phyloP scores from a whole-genome alignment of 1,284 basidiomycete genomes.

The Papiliotrema flavescens region DNA sequence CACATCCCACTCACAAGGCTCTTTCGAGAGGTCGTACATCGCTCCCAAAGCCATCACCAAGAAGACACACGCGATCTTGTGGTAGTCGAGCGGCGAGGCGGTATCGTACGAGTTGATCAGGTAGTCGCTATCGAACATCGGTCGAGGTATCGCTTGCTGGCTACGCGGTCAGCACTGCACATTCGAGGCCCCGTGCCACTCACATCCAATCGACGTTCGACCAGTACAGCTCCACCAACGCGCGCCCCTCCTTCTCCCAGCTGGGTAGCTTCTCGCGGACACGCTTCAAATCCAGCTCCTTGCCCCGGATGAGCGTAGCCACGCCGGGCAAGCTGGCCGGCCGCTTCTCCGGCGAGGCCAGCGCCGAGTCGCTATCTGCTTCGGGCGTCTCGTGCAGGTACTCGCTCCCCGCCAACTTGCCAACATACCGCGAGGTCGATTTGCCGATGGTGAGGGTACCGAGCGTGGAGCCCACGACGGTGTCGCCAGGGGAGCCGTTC shows the following conservation, averaged over 20 bases:
- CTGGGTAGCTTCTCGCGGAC: conserved; percentile 27
- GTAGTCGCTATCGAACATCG: conserved; percentile 44
- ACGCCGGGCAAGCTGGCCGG: too few relatives aligned
- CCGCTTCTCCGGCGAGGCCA: not conserved
- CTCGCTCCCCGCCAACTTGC: conserved; percentile 41
- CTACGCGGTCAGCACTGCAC: conserved; percentile 8
- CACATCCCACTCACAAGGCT: conserved; percentile 32
- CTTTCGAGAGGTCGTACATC: conserved; percentile 42
- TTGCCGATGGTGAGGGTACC: conserved; percentile 44
- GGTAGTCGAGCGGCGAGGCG: conserved; percentile 27
- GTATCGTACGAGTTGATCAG: conserved; percentile 36
- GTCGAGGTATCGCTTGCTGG: conserved; percentile 35
- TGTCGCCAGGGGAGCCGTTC: not conserved
- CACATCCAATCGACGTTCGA: conserved; percentile 49
- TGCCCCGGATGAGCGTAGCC: too few relatives aligned
- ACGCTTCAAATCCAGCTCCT: not conserved
- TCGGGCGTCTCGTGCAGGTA: conserved; percentile 22
- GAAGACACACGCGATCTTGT: conserved; percentile 47
- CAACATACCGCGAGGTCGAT: conserved; percentile 40
- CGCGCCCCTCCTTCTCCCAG: conserved; percentile 38
- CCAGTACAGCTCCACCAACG: conserved; percentile 40
- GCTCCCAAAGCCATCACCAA: conserved; percentile 45
- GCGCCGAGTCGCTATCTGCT: not conserved
- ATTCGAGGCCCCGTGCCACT: conserved; percentile 6
- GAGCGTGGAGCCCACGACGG: conserved; percentile 27